These are phyloP conservation scores for Filobasidium uniguttulatum DNA, from an alignment of 1,284 basidiomycete species.

Conservation along the genomic window DNA sequence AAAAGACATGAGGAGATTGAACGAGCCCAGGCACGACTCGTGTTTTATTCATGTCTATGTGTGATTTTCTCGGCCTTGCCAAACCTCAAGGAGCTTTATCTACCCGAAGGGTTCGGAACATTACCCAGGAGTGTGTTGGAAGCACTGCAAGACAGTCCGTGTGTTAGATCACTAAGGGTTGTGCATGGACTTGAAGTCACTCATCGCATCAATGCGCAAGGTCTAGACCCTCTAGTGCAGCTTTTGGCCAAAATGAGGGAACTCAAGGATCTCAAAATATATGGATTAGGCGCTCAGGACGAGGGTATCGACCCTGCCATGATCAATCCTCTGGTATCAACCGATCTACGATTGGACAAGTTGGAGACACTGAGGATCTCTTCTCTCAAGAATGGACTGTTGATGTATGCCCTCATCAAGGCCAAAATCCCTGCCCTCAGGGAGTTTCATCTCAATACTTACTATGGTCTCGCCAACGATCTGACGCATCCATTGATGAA, in stretches of 20 bases:
- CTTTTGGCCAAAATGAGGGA: neutral
- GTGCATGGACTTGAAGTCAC: neutral
- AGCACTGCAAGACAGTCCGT: conserved; percentile 1
- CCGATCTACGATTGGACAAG: neutral
- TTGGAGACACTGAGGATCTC: neutral
- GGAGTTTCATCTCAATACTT: neutral
- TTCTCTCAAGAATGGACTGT: neutral
- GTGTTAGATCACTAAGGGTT: neutral
- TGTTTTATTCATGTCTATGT: neutral
- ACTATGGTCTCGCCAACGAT: neutral
- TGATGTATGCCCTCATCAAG: neutral
- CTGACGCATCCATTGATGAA: conserved; percentile 2
- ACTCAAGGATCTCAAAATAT: neutral
- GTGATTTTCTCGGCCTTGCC: neutral
- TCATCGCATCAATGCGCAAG: conserved; percentile 3
- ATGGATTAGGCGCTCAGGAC: conserved; percentile 1
- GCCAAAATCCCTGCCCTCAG: neutral
- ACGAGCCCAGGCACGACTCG: neutral
- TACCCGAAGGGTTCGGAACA: neutral
- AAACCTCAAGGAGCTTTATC: conserved; percentile 1
- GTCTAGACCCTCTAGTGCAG: neutral
- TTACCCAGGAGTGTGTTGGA: neutral
- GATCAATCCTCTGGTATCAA: neutral
- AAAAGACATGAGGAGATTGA: neutral
- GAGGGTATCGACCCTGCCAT: neutral